phyloP scores from a whole-genome alignment of 768 basidiomycete species.

The Pulveroboletus frians region DNA sequence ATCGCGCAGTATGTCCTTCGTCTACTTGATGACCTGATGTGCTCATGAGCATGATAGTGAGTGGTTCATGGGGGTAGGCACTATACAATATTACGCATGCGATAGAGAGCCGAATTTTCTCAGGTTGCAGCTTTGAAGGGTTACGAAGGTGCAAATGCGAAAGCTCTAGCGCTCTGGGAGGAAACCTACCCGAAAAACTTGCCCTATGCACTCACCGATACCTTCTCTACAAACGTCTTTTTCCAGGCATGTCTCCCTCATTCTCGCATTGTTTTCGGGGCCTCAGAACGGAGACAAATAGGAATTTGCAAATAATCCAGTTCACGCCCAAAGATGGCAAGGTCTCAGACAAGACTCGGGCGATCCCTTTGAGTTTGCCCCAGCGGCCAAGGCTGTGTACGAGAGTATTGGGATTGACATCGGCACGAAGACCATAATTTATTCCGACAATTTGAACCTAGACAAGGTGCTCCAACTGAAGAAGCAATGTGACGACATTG shows the following conservation, averaged over 20 bases:
- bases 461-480: slow-evolving; percentile 67
- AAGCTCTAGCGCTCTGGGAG: slow-evolving; percentile 86
- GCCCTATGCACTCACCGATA: slow-evolving; percentile 87
- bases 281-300: slow-evolving; percentile 20
- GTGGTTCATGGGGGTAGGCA: slow-evolving; percentile 84
- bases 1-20: slow-evolving; percentile 71
- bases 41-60: slow-evolving; percentile 45
- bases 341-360: slow-evolving; percentile 93
- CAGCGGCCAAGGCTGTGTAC: slow-evolving; percentile 68
- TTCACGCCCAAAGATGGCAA: slow-evolving; percentile 66
- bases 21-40: neutral
- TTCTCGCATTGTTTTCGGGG: neutral
- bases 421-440: slow-evolving; percentile 66
- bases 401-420: slow-evolving; percentile 63
- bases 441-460: slow-evolving; percentile 75
- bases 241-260: slow-evolving; percentile 52
- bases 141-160: slow-evolving; percentile 69
- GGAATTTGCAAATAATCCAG: slow-evolving; percentile 56
- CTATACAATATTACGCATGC: neutral
- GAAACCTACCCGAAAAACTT: slow-evolving; percentile 52
- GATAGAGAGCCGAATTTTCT: neutral
- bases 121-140: slow-evolving; percentile 82
- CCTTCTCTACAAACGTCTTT: slow-evolving; percentile 84
- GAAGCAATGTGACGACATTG: slow-evolving; percentile 66
- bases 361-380: slow-evolving; percentile 78